Evolutionary conservation across 2,329 filamentous ascomycete species (phyloP).

Genomic region (Talaromyces sp.): DNA sequence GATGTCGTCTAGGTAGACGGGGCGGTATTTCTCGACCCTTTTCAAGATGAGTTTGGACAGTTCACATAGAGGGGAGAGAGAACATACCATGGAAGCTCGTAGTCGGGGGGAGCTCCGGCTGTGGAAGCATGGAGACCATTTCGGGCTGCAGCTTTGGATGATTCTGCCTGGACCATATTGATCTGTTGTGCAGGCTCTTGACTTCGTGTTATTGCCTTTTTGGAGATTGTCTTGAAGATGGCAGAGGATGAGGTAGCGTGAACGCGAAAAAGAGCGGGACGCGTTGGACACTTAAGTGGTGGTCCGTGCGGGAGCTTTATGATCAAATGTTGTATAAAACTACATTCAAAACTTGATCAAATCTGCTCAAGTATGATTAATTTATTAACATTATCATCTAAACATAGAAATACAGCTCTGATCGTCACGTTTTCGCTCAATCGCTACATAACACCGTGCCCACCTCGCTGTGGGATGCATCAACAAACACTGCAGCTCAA

Average conservation of each 20-base stretch:
- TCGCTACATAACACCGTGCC: constrained; percentile 6
- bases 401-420: not conserved
- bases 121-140: constrained; percentile 41
- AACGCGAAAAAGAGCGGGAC: constrained; percentile 5
- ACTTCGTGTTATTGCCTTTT: not conserved
- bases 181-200: not conserved
- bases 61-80: not conserved
- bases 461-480: constrained; percentile 10
- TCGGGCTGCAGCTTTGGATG: constrained; percentile 43
- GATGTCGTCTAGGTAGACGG: constrained; percentile 90
- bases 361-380: not conserved
- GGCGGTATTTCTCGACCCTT: constrained; percentile 98
- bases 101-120: constrained; percentile 41
- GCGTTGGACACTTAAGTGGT: constrained; percentile 1
- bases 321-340: not conserved
- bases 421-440: constrained; percentile 5
- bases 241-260: not conserved
- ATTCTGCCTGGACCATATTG: constrained; percentile 47
- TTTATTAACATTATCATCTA: not conserved
- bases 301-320: constrained; percentile 1
- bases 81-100: constrained; percentile 49
- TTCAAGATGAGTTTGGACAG: not conserved
- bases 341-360: not conserved
- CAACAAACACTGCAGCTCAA: not conserved
- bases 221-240: not conserved